Evolutionary conservation across 2,329 filamentous ascomycete genomes (phyloP).

Genomic region (Zymoseptoria ardabiliae): DNA sequence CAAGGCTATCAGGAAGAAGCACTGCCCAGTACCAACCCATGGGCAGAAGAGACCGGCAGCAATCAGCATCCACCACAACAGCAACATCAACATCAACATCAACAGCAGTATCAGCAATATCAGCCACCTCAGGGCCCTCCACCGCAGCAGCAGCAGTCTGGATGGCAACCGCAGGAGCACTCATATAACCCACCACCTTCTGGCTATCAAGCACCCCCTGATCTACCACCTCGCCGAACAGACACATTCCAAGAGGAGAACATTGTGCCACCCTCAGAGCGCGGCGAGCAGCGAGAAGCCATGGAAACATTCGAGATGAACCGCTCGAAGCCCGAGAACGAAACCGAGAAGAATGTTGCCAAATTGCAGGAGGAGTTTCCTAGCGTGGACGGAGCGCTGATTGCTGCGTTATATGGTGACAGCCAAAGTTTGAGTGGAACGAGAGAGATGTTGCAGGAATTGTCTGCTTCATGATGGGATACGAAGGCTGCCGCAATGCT

Average conservation of each 20-base stretch:
- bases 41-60: conserved; percentile 12
- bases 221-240: conserved; percentile 14
- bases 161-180: neutral
- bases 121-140: neutral
- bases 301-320: conserved; percentile 40
- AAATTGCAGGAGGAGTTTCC: conserved; percentile 38
- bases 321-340: conserved; percentile 28
- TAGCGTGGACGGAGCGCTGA: conserved; percentile 37
- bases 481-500: neutral
- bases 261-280: conserved; percentile 34
- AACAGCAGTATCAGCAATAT: conserved; percentile 5
- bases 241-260: conserved; percentile 29
- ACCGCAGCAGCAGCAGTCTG: neutral
- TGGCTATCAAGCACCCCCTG: conserved; percentile 10
- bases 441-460: conserved; percentile 38
- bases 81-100: conserved; percentile 6
- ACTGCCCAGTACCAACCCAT: conserved; percentile 12
- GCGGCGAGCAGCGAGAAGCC: conserved; percentile 32
- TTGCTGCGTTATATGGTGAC: conserved; percentile 41
- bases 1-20: conserved; percentile 2
- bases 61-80: conserved; percentile 4
- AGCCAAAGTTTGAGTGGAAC: conserved; percentile 35
- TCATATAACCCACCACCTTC: neutral
- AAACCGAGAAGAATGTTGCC: conserved; percentile 37
- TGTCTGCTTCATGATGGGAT: conserved; percentile 15